A percentile compares a stretch with the other conserved stretches of the same genome.
Evolutionary conservation across 345 rosid species (phyloP).

Genomic region (Lepidium didymum): DNA sequence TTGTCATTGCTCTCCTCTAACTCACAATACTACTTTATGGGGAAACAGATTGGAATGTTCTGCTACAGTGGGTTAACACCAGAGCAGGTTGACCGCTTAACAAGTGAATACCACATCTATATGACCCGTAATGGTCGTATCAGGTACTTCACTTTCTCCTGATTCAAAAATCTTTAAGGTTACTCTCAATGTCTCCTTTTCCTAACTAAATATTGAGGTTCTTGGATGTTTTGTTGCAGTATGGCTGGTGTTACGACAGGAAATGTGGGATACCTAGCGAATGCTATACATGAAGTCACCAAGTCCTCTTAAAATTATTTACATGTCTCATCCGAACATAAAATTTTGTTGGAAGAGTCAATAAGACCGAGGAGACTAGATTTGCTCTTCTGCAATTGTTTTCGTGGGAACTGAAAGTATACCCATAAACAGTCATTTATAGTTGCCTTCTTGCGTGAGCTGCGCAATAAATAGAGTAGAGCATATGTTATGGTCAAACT

Average conservation of each 20-base stretch:
- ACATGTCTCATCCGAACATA: background rate
- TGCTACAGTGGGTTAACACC: slow-evolving; percentile 95
- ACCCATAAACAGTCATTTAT: slow-evolving; percentile 4
- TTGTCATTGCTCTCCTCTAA: background rate
- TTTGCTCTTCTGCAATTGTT: slow-evolving; percentile 1
- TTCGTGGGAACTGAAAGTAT: slow-evolving; percentile 16
- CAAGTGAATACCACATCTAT: slow-evolving; percentile 73
- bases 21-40: background rate
- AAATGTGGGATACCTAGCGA: slow-evolving; percentile 77
- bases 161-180: background rate
- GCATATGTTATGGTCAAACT: background rate
- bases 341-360: background rate
- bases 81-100: slow-evolving; percentile 80
- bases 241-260: slow-evolving; percentile 93
- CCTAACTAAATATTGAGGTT: background rate
- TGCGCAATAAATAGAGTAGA: background rate
- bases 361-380: slow-evolving; percentile 4
- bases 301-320: slow-evolving; percentile 35
- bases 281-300: slow-evolving; percentile 76
- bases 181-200: background rate
- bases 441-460: background rate
- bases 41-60: slow-evolving; percentile 87
- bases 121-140: slow-evolving; percentile 93
- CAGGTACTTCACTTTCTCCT: slow-evolving; percentile 38
- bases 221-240: slow-evolving; percentile 40